Base-by-base conservation (phyloP, 2,329 filamentous ascomycete species). In the Cercospora sp. region DNA sequence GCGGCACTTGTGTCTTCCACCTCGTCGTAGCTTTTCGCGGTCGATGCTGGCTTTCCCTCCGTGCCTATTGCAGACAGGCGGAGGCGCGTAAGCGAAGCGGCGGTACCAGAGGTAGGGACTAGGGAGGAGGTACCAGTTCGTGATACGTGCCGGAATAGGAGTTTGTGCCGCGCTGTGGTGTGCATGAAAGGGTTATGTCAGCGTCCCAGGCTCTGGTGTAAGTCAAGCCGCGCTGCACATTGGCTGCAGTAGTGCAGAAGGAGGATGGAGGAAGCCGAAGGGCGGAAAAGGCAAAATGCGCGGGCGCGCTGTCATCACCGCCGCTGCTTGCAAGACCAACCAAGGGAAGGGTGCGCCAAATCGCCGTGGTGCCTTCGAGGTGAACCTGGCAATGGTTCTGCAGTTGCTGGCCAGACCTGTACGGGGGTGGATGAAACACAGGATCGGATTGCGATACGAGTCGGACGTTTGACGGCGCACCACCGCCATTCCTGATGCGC, bases 171-270 rank as follows among this genome's bases (percentile, higher is more conserved):
- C 18, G 23, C 20, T 13, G 18, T 16, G 31, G 28, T 36, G 30
- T 36, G 31, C 57, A 60, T 16, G 57, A 60, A 60, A 9, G 13
- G 13, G 28, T 36, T 60, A 60, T 60, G 57, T 60, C 57, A 60
- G 57, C 57, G 31, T 33, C 16, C 28, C 28, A 60, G 57, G 28
- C 30, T 31, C 42, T 48, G 31, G 57, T 60, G 57, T 18, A 60
- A 42, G 58, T 60, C 30, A 9, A 42, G 58, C 58, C 58, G 58
- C 33, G 31, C 58, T 40, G 31, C 58, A 33, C 30, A 40, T 40
- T 23, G 31, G 31, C 31, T 45, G 18, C 31, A 59, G 33, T 59
- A 59, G 16, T 31, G 28, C 18, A 59, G n/a, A 6, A 20, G 9
- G n/a, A 28, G 58, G 58, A 36, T 18, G 58, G 28, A 36, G 57